Evolutionary conservation across 257 asterid species (phyloP), one percentile per base, ranked within the genome.

Genomic region (Cruciata laevipes): DNA sequence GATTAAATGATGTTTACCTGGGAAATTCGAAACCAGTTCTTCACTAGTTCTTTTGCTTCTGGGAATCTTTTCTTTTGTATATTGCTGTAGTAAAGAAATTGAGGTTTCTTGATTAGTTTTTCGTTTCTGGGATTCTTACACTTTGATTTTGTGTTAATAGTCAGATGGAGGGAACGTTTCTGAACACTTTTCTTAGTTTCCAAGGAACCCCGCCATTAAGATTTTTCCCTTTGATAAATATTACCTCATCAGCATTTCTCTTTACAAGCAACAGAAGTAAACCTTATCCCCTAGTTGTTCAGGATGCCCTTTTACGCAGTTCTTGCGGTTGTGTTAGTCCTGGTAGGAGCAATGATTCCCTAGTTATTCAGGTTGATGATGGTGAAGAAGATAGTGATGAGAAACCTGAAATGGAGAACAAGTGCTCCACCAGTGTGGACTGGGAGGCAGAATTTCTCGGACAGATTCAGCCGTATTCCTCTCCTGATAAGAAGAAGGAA

Each of bases 371-470:
- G 38, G 24, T 3, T 65, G 77, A 71, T 68, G 53, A 61, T 53
- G 74, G 62, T 32, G 71, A 61, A 14, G 69, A 25, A 3, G 6
- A 47, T 16, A 4, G 9, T 2, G 13, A 38, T 11, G 62, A 57
- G 23, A 71, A 63, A n/a, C 20, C 52, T 59, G 63, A 21, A 11
- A 64, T 53, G 62, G 17, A 69, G 0, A 75, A 70, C 3, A 82
- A 76, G 38, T 74, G 58, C 6, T 63, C 77, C 35, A 59, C 66
- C 33, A 40, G 66, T 31, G 61, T 62, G 42, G 74, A 75, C 70
- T 93, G 99, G 99, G 88, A 90, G 75, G 89, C 95, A 0, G 78
- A 83, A 64, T 93, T 93, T 74, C 92, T 90, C 3, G 95, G 97
- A 40, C 83, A 81, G 77, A 63, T 72, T 32, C 68, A 66, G 38